Conservation (phyloP, 2,329 filamentous ascomycete species). For the Colletotrichum magnum region DNA sequence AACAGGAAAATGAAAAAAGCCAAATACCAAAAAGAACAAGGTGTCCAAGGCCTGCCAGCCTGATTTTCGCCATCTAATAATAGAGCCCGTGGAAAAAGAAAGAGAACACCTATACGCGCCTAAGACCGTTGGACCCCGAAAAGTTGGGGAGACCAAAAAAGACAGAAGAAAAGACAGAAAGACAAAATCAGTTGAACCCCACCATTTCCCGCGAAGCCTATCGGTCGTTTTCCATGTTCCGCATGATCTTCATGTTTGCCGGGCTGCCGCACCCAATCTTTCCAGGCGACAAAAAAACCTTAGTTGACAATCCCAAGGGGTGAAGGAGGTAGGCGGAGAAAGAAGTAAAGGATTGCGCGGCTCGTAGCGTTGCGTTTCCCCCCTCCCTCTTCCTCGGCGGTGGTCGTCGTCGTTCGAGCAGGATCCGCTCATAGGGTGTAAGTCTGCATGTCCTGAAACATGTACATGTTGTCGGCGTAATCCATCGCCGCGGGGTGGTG, state of each 20-base stretch:
- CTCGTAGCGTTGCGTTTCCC: too few relatives aligned
- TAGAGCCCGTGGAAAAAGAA: constrained; percentile 5
- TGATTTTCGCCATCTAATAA: constrained; percentile 34
- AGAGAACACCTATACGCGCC: constrained; percentile 3
- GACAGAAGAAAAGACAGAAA: not conserved
- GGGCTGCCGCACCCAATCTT: constrained; percentile 12
- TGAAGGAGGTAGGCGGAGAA: not conserved
- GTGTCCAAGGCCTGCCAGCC: constrained; percentile 18
- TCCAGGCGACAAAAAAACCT: not conserved
- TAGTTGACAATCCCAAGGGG: not conserved
- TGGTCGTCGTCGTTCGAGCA: constrained; percentile 3
- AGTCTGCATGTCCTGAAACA: constrained; percentile 47
- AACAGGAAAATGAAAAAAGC: not conserved
- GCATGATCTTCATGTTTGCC: constrained; percentile 12
- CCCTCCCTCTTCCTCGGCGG: not conserved
- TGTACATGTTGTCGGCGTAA: constrained; percentile 48
- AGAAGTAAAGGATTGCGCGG: constrained; percentile 7
- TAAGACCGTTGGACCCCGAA: not conserved
- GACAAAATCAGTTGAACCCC: constrained; percentile 31
- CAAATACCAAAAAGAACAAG: not conserved
- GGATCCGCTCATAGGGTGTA: constrained; percentile 41
- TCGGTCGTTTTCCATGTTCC: constrained; percentile 31
- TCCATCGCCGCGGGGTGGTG: constrained; percentile 41
- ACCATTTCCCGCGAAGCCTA: constrained; percentile 13
- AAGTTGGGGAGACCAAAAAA: not conserved